Evolutionary conservation across 352 stramenopile genomes (phyloP).

Genomic region (Blastocystis sp.): DNA sequence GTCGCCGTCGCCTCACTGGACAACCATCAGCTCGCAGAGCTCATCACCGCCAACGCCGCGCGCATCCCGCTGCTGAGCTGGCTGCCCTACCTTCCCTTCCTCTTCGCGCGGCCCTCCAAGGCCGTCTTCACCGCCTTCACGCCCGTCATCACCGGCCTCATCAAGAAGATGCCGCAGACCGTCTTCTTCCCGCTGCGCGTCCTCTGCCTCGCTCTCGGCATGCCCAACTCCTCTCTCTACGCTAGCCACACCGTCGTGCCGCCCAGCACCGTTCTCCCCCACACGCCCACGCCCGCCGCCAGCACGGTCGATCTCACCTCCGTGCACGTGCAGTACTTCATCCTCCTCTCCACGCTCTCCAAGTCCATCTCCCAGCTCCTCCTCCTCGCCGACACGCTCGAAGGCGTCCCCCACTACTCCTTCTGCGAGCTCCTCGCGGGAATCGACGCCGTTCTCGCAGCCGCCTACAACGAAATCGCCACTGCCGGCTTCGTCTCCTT

Average conservation of each 20-base stretch:
- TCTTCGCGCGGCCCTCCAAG: slow-evolving; percentile 17
- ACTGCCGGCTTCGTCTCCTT: background rate
- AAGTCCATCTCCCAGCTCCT: slow-evolving; percentile 12
- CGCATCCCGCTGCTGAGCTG: background rate
- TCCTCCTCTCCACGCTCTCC: background rate
- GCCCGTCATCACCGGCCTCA: background rate
- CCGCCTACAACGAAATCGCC: background rate
- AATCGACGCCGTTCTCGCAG: background rate
- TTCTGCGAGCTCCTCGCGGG: slow-evolving; percentile 42
- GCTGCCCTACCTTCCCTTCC: slow-evolving; percentile 29
- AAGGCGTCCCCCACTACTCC: background rate
- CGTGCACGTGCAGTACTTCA: background rate
- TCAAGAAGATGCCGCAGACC: slow-evolving; percentile 33
- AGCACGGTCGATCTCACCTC: background rate
- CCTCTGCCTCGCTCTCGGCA: slow-evolving; percentile 25
- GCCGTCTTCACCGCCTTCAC: background rate
- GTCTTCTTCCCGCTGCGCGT: slow-evolving; percentile 42
- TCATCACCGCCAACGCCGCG: background rate
- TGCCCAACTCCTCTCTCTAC: background rate
- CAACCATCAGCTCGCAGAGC: background rate
- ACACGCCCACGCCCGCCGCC: no score
- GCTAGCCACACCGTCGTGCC: background rate
- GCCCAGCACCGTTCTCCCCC: background rate
- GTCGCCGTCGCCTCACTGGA: slow-evolving; percentile 12
- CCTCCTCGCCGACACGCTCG: slow-evolving; percentile 27